Conservation (phyloP, 2,329 filamentous ascomycete genomes). For the Aureobasidium uvarum region DNA sequence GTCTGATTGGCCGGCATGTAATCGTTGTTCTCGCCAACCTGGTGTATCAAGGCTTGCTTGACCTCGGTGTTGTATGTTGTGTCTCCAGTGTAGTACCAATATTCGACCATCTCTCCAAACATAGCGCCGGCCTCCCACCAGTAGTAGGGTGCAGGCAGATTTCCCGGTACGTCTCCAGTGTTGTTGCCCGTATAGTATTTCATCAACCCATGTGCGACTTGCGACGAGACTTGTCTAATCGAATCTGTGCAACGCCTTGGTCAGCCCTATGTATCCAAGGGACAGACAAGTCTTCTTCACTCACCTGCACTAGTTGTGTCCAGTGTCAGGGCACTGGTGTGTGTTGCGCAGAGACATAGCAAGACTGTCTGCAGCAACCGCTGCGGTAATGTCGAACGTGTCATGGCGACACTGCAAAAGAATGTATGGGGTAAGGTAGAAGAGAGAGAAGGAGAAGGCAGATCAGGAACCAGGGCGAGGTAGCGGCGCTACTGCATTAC, state of each 20-base stretch:
- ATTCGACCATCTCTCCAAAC: slow-evolving; percentile 67
- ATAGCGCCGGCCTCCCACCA: slow-evolving; percentile 69
- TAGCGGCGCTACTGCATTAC: slow-evolving; percentile 15
- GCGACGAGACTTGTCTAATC: slow-evolving; percentile 36
- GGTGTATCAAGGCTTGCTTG: slow-evolving; percentile 58
- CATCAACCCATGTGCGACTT: slow-evolving; percentile 38
- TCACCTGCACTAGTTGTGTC: slow-evolving; percentile 16
- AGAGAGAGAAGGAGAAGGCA: slow-evolving; percentile 6
- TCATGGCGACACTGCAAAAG: slow-evolving; percentile 15
- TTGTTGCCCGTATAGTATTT: slow-evolving; percentile 39
- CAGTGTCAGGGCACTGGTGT: slow-evolving; percentile 13
- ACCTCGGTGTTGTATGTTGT: slow-evolving; percentile 60
- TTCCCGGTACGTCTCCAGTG: slow-evolving; percentile 39
- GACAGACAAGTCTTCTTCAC: neutral
- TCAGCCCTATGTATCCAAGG: neutral
- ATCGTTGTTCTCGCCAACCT: slow-evolving; percentile 56
- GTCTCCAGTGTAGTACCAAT: slow-evolving; percentile 68
- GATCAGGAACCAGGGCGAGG: slow-evolving; percentile 19
- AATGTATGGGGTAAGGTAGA: slow-evolving; percentile 19
- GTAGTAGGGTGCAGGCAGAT: slow-evolving; percentile 59
- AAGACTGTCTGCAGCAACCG: slow-evolving; percentile 22
- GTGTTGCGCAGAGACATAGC: slow-evolving; percentile 11
- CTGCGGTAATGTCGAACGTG: slow-evolving; percentile 15
- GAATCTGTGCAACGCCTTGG: slow-evolving; percentile 32
- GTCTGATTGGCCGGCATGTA: slow-evolving; percentile 55